Conservation (phyloP, 2,329 filamentous ascomycete species). For the Biscogniauxia sp. region DNA sequence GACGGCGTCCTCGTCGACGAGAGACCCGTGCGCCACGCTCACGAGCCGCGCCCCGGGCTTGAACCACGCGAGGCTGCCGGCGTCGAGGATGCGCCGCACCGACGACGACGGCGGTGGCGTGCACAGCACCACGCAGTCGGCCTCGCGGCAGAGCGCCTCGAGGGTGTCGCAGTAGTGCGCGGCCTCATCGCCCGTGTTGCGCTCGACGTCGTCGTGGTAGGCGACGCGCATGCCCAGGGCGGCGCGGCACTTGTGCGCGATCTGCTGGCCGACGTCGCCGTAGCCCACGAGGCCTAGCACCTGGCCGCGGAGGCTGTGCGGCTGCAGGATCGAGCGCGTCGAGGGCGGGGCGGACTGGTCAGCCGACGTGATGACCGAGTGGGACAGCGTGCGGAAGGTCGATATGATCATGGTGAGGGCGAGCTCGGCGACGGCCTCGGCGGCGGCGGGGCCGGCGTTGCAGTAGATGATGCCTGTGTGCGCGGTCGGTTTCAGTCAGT, state of each 20-base stretch:
- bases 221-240: constrained; percentile 67
- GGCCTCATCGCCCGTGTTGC: constrained; percentile 42
- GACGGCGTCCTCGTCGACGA: constrained; percentile 65
- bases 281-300: constrained; percentile 67
- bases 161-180: constrained; percentile 47
- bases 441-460: constrained; percentile 68
- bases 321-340: constrained; percentile 46
- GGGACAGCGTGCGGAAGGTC: constrained; percentile 66
- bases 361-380: constrained; percentile 54
- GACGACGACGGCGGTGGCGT: constrained; percentile 48
- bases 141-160: constrained; percentile 46
- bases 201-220: constrained; percentile 60
- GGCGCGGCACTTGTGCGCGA: constrained; percentile 56
- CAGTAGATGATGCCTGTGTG: constrained; percentile 64
- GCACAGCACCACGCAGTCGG: constrained; percentile 63
- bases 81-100: constrained; percentile 46
- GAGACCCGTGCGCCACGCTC: constrained; percentile 62
- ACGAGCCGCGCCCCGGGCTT: constrained; percentile 58
- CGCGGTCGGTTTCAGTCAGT: not conserved
- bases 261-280: constrained; percentile 61
- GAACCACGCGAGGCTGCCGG: constrained; percentile 46
- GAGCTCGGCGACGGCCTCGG: constrained; percentile 71
- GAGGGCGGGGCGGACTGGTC: constrained; percentile 50
- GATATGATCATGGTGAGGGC: constrained; percentile 67
- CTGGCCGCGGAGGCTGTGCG: constrained; percentile 62